Conservation (phyloP, 1,284 basidiomycete species). For the Leucoagaricus sp. region DNA sequence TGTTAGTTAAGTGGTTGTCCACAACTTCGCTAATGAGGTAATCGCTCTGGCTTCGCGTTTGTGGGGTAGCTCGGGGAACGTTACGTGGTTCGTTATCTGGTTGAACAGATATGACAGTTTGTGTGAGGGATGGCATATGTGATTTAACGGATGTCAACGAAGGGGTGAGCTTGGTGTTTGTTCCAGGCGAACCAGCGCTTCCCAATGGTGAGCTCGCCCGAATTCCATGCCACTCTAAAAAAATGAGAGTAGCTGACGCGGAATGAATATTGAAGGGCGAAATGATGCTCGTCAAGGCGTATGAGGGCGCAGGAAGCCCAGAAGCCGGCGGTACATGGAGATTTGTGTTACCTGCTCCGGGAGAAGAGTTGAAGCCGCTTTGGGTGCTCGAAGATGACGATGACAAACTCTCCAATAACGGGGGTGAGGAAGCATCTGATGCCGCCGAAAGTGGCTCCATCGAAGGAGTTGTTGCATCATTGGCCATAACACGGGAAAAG, state of each 20-base stretch:
- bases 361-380: neutral
- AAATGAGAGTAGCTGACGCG: conserved; percentile 40
- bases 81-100: neutral
- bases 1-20: too few relatives aligned
- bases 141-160: neutral
- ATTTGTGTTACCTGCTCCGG: conserved; percentile 13
- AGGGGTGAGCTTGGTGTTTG: neutral
- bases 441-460: neutral
- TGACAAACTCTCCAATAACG: neutral
- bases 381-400: neutral
- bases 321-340: conserved; percentile 16
- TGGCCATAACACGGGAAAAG: neutral
- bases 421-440: neutral
- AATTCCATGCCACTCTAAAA: conserved; percentile 38
- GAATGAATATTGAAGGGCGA: conserved; percentile 33
- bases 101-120: neutral
- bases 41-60: too few relatives aligned
- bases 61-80: neutral
- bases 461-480: neutral
- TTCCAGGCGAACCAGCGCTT: neutral
- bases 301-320: conserved; percentile 18
- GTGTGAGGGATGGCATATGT: neutral
- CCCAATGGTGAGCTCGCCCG: conserved; percentile 32
- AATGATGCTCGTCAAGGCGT: conserved; percentile 10
- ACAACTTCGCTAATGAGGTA: too few relatives aligned